These are phyloP conservation scores for Acanthamoeba royreba DNA, from an alignment of 208 protist genomes.

Conservation along the genomic window DNA sequence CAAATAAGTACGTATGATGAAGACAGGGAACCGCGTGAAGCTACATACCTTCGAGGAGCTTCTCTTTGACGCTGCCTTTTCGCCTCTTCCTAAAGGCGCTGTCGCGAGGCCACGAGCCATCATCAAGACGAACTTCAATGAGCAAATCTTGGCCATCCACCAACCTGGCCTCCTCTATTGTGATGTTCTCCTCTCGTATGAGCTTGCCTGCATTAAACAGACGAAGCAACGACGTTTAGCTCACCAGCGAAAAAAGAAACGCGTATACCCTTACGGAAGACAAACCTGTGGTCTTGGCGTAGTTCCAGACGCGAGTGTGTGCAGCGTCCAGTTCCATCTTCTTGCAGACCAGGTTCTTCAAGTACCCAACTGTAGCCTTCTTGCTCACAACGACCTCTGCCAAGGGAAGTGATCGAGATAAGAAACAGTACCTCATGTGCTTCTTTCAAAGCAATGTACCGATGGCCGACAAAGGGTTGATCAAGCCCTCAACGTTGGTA, in stretches of 20 bases:
- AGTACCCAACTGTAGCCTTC: neutral
- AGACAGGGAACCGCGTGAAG: neutral
- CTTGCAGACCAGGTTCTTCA: neutral
- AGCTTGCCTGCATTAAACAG: neutral
- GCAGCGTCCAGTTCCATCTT: neutral
- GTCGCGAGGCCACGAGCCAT: constrained; percentile 33
- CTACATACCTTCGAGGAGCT: neutral
- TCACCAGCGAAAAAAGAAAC: neutral
- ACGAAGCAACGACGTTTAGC: neutral
- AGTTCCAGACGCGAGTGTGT: constrained; percentile 10
- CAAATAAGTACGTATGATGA: neutral
- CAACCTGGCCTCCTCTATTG: constrained; percentile 15
- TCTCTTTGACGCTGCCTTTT: neutral
- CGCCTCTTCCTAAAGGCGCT: neutral
- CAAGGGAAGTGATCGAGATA: too few species aligned
- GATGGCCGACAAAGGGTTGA: constrained; percentile 18
- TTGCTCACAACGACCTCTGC: constrained; percentile 34
- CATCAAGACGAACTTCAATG: constrained; percentile 16
- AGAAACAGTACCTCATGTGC: neutral
- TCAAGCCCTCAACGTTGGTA: constrained; percentile 13
- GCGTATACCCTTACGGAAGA: too few species aligned
- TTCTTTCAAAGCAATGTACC: neutral
- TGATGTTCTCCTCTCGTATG: neutral
- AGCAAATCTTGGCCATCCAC: constrained; percentile 31
- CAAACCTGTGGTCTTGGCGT: neutral